Base-by-base conservation (phyloP, 2,329 filamentous ascomycete genomes). In the Aspergillus ochraceoroseus region DNA sequence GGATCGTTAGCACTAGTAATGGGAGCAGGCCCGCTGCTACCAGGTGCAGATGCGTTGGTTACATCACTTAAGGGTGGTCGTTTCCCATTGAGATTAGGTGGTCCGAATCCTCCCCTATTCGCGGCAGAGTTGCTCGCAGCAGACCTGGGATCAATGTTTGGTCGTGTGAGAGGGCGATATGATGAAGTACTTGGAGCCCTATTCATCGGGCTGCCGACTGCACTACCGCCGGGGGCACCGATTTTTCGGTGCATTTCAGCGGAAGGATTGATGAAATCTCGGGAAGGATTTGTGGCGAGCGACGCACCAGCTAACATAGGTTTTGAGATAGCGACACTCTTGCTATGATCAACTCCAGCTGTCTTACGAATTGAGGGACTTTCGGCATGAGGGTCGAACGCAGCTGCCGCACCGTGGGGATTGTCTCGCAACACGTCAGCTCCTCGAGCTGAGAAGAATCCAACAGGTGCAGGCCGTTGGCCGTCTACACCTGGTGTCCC, bases 331-430 rank as follows among this genome's bases (percentile, higher is more conserved):
- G 88, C 87, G 37, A 83, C 82, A 3, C 85, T 89, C 36, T 79
- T 82, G 14, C 70, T 80, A 57, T 94, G 87, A 56, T 95, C 87
- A 26, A 95, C 76, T 2, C 89, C 89, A 0, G 85, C 84, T 0
- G 90, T 95, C 59, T 90, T 89, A 46, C 87, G 79, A 57, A 95
- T 88, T 0, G 88, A 92, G 0, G 89, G 88, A 46, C 82, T 87
- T 55, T 89, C 83, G 4, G 80, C 74, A 43, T 80, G 80, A 2
- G 83, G 84, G 53, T 89, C 83, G 62, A 89, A 90, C 8, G 78
- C 70, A 3, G 66, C 61, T 3, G 71, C 62, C 3, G 64, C 57
- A 22, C 67, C 65, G 7, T 59, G 68, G 27, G 62, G 68, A 50
- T 71, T 68, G 42, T 77, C 74, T 4, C 76, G 70, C 4, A 82